phyloP scores from a whole-genome alignment of 129 eudicot genomes.

The Flaveria ramosissima region DNA sequence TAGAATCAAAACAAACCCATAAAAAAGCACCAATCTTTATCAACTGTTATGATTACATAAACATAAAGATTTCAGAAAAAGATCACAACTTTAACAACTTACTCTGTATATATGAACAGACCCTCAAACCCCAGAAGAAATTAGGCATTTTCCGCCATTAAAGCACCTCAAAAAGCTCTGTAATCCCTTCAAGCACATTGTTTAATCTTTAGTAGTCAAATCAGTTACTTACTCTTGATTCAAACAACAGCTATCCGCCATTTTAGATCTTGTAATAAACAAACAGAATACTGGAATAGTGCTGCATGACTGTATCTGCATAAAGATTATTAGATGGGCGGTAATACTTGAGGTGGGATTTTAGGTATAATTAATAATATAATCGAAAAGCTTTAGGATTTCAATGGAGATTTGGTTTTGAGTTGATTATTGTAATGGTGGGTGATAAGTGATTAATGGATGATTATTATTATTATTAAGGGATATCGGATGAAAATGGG shows the following conservation, averaged over 20 bases:
- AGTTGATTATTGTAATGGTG: neutral
- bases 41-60: neutral
- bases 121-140: conserved; percentile 25
- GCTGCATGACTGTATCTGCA: conserved; percentile 33
- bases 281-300: conserved; percentile 17
- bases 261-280: conserved; percentile 29
- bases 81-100: conserved; percentile 26
- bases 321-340: conserved; percentile 23
- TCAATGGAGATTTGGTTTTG: conserved; percentile 11
- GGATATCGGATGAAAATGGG: conserved; percentile 26
- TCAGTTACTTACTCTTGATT: no score
- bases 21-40: conserved; percentile 21
- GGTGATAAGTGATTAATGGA: neutral
- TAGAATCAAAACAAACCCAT: conserved; percentile 21
- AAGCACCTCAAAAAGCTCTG: conserved; percentile 2
- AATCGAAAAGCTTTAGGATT: neutral
- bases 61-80: neutral
- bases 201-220: no score
- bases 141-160: conserved; percentile 31
- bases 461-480: conserved; percentile 5
- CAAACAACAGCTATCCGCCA: no score
- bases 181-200: no score
- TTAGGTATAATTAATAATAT: conserved; percentile 15
- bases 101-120: conserved; percentile 6
- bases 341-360: conserved; percentile 28